These are phyloP conservation scores for Croton laevigatus DNA, from an alignment of 441 rosid species.

Conservation along the genomic window DNA sequence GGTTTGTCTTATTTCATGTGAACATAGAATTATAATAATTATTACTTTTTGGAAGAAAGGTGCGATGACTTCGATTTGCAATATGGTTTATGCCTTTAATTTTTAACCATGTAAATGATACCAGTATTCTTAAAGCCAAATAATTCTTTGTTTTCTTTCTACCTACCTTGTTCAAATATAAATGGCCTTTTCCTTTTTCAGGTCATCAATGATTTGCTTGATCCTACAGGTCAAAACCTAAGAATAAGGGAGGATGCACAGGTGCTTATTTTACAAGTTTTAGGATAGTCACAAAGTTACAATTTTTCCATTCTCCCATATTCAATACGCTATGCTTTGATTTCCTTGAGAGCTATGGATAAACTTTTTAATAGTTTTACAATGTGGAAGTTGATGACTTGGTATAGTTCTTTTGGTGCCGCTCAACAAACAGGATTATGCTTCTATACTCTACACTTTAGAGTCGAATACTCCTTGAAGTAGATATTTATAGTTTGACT, in stretches of 20 bases:
- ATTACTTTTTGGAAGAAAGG: background rate
- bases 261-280: constrained; percentile 28
- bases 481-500: background rate
- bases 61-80: background rate
- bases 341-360: background rate
- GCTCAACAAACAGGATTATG: background rate
- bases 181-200: constrained; percentile 19
- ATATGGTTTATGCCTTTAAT: background rate
- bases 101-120: background rate
- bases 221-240: constrained; percentile 65
- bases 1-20: background rate
- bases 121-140: constrained; percentile 6
- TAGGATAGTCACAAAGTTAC: background rate
- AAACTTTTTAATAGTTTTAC: background rate
- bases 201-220: constrained; percentile 73
- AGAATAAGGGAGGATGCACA: constrained; percentile 65
- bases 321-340: background rate
- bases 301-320: constrained; percentile 1
- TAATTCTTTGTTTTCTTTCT: constrained; percentile 10
- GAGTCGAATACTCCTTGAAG: background rate
- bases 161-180: background rate
- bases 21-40: background rate
- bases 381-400: background rate
- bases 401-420: too few relatives aligned
- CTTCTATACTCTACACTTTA: too few relatives aligned